Base-by-base conservation (phyloP, 148 eudicot species). In the Heliosperma pusillum region DNA sequence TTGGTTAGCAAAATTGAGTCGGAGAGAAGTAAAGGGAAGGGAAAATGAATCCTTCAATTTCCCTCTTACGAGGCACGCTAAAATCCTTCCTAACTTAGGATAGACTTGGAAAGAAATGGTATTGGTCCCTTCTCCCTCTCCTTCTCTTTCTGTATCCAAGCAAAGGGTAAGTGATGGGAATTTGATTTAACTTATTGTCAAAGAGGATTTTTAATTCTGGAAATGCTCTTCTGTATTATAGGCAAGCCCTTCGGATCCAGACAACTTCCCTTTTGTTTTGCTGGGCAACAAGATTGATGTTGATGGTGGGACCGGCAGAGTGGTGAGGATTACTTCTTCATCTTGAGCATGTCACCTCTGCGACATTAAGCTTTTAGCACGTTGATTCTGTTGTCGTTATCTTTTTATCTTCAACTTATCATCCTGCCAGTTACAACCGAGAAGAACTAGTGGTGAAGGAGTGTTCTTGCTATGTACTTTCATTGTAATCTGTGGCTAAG, bases 271-370 rank as follows among this genome's bases (percentile, higher is more conserved):
- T 5, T 89, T 89, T 72, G 82, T 87, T 68, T 76, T 89, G 78
- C 86, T 89, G 82, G 92, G 92, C 24, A 89, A 89, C 83, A 87
- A 87, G 86, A 69, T 87, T 71, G 92, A 87, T 75, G 76, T 89
- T 73, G 92, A 89, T 79, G 83, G 85, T 55, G 92, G 92, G 47
- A 89, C 82, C 77, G 79, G 86, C 83, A 80, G 92, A 81, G 86
- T 87, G 92, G 92, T 89, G 75, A 80, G 83, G 1, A 56, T 22
- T 70, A 59, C 19, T 44, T 57, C 47, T 44, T 73, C 56, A 26
- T 22, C 15, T 66, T 8, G 11, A 21, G 55, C 25, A 66, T 27
- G 27, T 47, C 26, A 55, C 29, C 61, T 71, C 7, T n/a, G 45
- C 22, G 10, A 42, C 25, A 11, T 70, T 52, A 12, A 70, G 25